phyloP scores from a whole-genome alignment of 805 yeast species.

The Metschnikowia aberdeeniae region DNA sequence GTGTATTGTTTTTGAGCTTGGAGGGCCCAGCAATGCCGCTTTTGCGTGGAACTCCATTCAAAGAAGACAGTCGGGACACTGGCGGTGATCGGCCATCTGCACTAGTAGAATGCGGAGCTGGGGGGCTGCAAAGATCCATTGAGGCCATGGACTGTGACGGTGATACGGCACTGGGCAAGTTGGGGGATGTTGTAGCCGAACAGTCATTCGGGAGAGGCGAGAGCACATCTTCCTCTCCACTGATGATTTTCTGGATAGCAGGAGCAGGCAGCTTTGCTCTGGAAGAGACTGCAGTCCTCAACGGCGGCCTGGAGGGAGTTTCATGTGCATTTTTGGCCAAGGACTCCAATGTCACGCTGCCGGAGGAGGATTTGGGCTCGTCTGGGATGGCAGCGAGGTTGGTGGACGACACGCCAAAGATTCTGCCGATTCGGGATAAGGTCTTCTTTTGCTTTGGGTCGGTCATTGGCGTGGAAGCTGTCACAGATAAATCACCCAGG shows the following conservation, averaged over 20 bases:
- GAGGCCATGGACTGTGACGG: slow-evolving; percentile 7
- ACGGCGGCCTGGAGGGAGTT: slow-evolving; percentile 5
- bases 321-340: slow-evolving; percentile 4
- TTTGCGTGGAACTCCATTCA: slow-evolving; percentile 13
- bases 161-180: slow-evolving; percentile 5
- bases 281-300: background rate
- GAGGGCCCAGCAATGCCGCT: slow-evolving; percentile 5
- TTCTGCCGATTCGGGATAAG: slow-evolving; percentile 22
- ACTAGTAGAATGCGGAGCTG: slow-evolving; percentile 1
- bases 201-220: slow-evolving; percentile 17
- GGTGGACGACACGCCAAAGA: slow-evolving; percentile 24
- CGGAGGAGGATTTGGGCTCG: slow-evolving; percentile 6
- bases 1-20: slow-evolving; percentile 16
- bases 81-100: slow-evolving; percentile 13
- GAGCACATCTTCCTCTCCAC: slow-evolving; percentile 17
- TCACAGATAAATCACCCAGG: too few relatives aligned
- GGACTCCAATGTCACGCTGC: slow-evolving; percentile 5
- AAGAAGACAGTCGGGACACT: slow-evolving; percentile 19
- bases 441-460: slow-evolving; percentile 23
- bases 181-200: slow-evolving; percentile 13
- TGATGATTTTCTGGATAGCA: background rate
- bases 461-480: slow-evolving; percentile 11
- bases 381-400: slow-evolving; percentile 12
- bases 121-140: slow-evolving; percentile 6
- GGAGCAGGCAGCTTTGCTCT: slow-evolving; percentile 10